Conservation (phyloP, 2,329 filamentous ascomycete genomes). For the Colletotrichum lupini region DNA sequence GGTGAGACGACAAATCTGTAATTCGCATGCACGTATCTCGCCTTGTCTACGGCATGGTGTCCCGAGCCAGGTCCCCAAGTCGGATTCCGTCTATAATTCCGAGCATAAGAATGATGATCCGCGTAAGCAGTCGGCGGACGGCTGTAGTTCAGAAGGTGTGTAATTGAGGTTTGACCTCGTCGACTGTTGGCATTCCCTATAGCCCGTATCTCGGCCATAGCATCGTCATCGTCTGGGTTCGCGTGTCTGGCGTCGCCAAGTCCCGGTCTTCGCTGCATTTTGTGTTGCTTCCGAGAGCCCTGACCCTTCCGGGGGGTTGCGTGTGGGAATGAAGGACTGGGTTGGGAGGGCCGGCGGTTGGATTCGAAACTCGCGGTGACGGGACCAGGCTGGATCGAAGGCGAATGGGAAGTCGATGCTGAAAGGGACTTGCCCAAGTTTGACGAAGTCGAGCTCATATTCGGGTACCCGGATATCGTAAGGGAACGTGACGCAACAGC, state of each 20-base stretch:
- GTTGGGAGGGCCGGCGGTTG: constrained; percentile 57
- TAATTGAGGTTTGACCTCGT: constrained; percentile 96
- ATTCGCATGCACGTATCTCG: constrained; percentile 91
- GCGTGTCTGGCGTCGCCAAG: constrained; percentile 44
- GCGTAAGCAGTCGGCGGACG: constrained; percentile 79
- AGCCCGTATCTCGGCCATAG: constrained; percentile 80
- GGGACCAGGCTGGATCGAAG: constrained; percentile 53
- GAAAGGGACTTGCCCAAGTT: constrained; percentile 64
- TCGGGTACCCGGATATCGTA: constrained; percentile 28
- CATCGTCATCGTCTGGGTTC: constrained; percentile 80
- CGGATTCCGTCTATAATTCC: constrained; percentile 75
- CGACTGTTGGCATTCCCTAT: constrained; percentile 72
- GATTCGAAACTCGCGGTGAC: constrained; percentile 61
- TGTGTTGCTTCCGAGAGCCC: constrained; percentile 82
- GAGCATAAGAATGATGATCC: constrained; percentile 61
- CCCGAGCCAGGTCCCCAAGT: constrained; percentile 90
- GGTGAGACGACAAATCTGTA: constrained; percentile 97
- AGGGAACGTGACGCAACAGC: not conserved
- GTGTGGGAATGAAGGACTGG: constrained; percentile 45
- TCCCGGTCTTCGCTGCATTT: constrained; percentile 79
- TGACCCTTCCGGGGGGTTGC: constrained; percentile 79
- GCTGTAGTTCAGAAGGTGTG: constrained; percentile 93
- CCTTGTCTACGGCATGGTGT: constrained; percentile 91
- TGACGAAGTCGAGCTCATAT: constrained; percentile 46
- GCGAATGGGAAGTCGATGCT: constrained; percentile 52